phyloP scores from a whole-genome alignment of 176 grass and related monocot genomes.

The Poa annua region DNA sequence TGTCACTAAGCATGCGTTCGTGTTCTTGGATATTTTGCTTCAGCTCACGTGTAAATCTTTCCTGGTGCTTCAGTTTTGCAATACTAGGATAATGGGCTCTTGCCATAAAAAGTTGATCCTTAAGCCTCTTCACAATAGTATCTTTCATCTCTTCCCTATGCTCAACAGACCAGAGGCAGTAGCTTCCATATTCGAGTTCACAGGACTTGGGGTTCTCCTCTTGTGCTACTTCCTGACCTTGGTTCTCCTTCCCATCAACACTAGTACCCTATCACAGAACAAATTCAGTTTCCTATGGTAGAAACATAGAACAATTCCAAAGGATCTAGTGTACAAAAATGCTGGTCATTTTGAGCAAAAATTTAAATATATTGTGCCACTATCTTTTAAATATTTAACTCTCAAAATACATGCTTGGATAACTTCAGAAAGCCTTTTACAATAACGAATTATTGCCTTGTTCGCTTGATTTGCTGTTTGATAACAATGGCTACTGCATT shows the following conservation, averaged over 20 bases:
- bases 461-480: neutral
- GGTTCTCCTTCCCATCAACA: slow-evolving; percentile 14
- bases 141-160: slow-evolving; percentile 82
- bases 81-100: slow-evolving; percentile 88
- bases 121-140: slow-evolving; percentile 64
- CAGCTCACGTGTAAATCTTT: slow-evolving; percentile 64
- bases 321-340: neutral
- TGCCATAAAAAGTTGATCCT: slow-evolving; percentile 81
- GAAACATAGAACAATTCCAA: neutral
- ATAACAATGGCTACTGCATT: neutral
- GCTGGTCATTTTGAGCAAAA: neutral
- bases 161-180: slow-evolving; percentile 83
- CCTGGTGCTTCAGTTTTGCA: slow-evolving; percentile 70
- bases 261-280: slow-evolving; percentile 27
- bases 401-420: neutral
- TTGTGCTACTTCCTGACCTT: slow-evolving; percentile 38
- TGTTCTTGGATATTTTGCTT: slow-evolving; percentile 89
- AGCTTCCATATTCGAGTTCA: slow-evolving; percentile 80
- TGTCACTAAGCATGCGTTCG: slow-evolving; percentile 79
- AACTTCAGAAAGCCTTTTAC: neutral
- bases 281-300: slow-evolving; percentile 15
- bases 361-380: neutral
- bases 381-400: neutral
- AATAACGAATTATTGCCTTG: neutral
- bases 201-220: slow-evolving; percentile 51